Percentiles rank a stretch among this genome's conserved stretches.
Evolutionary conservation across 768 basidiomycete genomes (phyloP).

Genomic region (Serendipita indica): DNA sequence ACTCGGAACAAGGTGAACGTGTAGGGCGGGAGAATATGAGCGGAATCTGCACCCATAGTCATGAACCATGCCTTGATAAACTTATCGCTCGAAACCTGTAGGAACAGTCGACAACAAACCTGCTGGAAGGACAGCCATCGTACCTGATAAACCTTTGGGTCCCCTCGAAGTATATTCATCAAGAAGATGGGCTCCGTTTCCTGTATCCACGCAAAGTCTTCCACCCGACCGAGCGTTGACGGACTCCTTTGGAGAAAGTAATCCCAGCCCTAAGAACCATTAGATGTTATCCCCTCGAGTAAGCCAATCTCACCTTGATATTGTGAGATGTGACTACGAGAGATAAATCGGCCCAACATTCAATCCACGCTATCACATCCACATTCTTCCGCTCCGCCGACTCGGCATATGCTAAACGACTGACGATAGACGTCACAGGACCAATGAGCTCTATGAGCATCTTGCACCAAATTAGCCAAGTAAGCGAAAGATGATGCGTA

Average conservation of each 20-base stretch:
- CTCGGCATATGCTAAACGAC: background rate
- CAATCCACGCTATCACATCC: background rate
- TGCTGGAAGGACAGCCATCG: background rate
- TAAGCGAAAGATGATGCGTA: background rate
- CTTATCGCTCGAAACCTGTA: background rate
- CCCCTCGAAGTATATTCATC: background rate
- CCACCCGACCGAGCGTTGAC: background rate
- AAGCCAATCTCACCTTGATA: background rate
- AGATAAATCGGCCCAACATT: background rate
- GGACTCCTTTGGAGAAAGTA: background rate
- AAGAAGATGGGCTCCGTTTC: background rate
- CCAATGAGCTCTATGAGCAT: background rate
- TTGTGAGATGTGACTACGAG: background rate
- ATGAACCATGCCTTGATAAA: background rate
- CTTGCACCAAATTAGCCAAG: background rate
- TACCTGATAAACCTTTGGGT: conserved; percentile 1
- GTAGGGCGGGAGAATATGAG: background rate
- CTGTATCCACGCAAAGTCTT: background rate
- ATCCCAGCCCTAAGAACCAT: background rate
- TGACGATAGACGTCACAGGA: background rate
- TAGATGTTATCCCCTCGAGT: background rate
- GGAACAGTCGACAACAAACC: background rate
- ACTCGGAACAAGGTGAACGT: background rate
- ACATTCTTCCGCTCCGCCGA: background rate
- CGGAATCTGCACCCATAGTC: background rate